Percentiles rank a stretch among this genome's conserved stretches.
Conservation (phyloP, 352 stramenopile genomes). For the Globisporangium emineosum region DNA sequence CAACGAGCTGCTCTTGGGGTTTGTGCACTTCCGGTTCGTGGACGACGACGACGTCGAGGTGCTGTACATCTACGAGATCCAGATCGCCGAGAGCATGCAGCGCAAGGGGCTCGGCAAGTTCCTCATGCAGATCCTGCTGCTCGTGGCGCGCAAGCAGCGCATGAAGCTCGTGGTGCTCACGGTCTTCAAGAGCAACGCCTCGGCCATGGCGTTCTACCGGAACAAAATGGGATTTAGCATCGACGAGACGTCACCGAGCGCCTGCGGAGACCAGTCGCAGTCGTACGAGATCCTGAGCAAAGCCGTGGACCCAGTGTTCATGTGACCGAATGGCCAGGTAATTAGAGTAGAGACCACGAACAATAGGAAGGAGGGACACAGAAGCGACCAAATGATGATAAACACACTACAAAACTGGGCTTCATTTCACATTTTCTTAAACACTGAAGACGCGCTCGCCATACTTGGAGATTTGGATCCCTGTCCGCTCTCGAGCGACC, state of each 20-base stretch:
- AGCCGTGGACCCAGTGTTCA: conserved; percentile 24
- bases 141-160: conserved; percentile 65
- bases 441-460: conserved; percentile 8
- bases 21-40: conserved; percentile 93
- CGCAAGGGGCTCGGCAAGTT: conserved; percentile 85
- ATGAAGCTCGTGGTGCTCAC: conserved; percentile 93
- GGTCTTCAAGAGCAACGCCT: conserved; percentile 90
- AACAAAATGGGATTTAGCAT: conserved; percentile 83
- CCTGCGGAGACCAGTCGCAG: conserved; percentile 59
- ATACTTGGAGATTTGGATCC: not conserved
- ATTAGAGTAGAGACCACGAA: not conserved
- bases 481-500: conserved; percentile 5
- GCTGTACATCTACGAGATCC: conserved; percentile 94
- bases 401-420: conserved; percentile 15
- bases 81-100: conserved; percentile 66
- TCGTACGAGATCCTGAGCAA: conserved; percentile 88
- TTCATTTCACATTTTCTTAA: conserved; percentile 14
- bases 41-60: conserved; percentile 88
- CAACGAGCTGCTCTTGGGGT: conserved; percentile 48
- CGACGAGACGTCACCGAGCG: conserved; percentile 89
- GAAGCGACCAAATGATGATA: not conserved
- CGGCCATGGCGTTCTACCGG: conserved; percentile 90
- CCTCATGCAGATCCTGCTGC: conserved; percentile 89
- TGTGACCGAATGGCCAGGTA: not conserved
- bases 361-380: not conserved